Base-by-base conservation (phyloP, 495 filamentous ascomycete genomes). In the Diplogelasinospora grovesii region DNA sequence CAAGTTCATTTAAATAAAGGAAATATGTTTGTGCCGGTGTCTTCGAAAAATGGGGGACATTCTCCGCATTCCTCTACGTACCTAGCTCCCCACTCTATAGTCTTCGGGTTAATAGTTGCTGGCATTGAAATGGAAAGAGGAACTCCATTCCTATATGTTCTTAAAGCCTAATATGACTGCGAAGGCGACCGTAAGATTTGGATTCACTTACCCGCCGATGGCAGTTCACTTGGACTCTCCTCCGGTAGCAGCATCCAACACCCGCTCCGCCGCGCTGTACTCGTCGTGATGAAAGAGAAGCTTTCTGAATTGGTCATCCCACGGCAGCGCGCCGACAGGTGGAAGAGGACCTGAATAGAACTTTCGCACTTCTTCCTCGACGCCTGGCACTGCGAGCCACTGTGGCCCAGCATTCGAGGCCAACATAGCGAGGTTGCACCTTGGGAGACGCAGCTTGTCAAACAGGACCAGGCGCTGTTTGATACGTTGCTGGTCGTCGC, bases 361-460 rank as follows among this genome's bases (percentile, higher is more conserved):
- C 39, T 24, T 45, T n/a, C 57, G 49, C 6, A 59, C 44, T 27
- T 56, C 57, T 10, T 52, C 40, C 37, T 54, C 57, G 2, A 60
- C 42, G 0, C 52, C 54, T 13, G 57, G 52, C n/a, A 44, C 30
- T 1, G 39, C 30, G 14, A 56, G 27, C 49, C 52, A 45, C 3
- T 20, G 29, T 27, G 49, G 45, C 5, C 51, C 47, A 0, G 52
- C 52, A 21, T 60, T 60, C 10, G 57, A 60, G 10, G 45, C 38
- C 35, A 60, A 15, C 59, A 63, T 60, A 10, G 52, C 43, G 29
- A 59, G 39, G 39, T 63, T 60, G 22, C 59, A 60, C 21, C 54
- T 31, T 0, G 54, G 59, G 22, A 63, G 18, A 1, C 54, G 48
- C 14, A 63, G 36, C 18, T 40, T 45, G 27, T 60, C 52, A 10